Percentiles rank a stretch among this genome's conserved stretches.
These are phyloP conservation scores for Porphyra umbilicalis DNA, from an alignment of 31 red algal species.

Conservation along the genomic window DNA sequence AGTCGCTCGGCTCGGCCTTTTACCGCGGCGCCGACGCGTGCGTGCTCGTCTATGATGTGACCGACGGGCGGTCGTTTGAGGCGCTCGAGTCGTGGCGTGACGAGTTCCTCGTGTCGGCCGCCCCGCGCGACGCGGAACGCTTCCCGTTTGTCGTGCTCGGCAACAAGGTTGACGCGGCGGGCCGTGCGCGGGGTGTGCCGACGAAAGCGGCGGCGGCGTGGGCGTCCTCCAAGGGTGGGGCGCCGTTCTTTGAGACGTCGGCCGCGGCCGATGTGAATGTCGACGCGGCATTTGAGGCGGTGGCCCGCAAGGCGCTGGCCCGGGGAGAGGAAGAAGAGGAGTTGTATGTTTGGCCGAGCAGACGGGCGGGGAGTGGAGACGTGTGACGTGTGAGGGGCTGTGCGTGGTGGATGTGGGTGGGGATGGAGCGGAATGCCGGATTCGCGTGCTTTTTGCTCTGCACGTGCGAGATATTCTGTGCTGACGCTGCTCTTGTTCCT, in stretches of 20 bases:
- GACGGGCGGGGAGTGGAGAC: neutral
- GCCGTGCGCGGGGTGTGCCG: conserved; percentile 48
- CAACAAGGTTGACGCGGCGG: conserved; percentile 84
- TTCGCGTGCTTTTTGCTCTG: too few relatives aligned
- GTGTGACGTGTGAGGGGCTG: neutral
- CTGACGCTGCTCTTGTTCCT: too few relatives aligned
- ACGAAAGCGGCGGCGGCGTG: conserved; percentile 71
- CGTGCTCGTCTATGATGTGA: conserved; percentile 94
- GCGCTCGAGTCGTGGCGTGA: conserved; percentile 87
- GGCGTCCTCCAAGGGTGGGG: conserved; percentile 61
- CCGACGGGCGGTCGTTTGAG: conserved; percentile 77
- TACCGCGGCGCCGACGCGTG: conserved; percentile 97
- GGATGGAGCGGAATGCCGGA: neutral
- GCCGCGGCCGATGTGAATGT: conserved; percentile 89
- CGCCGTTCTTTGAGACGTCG: conserved; percentile 87
- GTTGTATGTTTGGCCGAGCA: conserved; percentile 43
- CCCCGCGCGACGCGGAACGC: conserved; percentile 64
- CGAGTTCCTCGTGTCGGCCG: conserved; percentile 85
- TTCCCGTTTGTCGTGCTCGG: conserved; percentile 99
- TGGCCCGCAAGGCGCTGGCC: conserved; percentile 58
- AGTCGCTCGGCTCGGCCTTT: conserved; percentile 90
- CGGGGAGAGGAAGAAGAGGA: conserved; percentile 82
- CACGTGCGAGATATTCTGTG: too few relatives aligned
- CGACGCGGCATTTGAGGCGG: conserved; percentile 80
- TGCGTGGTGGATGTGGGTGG: too few relatives aligned